Percentiles rank a stretch among this genome's conserved stretches.
Conservation (phyloP, 805 yeast genomes). For the Helenozyma rhizophorensis region DNA sequence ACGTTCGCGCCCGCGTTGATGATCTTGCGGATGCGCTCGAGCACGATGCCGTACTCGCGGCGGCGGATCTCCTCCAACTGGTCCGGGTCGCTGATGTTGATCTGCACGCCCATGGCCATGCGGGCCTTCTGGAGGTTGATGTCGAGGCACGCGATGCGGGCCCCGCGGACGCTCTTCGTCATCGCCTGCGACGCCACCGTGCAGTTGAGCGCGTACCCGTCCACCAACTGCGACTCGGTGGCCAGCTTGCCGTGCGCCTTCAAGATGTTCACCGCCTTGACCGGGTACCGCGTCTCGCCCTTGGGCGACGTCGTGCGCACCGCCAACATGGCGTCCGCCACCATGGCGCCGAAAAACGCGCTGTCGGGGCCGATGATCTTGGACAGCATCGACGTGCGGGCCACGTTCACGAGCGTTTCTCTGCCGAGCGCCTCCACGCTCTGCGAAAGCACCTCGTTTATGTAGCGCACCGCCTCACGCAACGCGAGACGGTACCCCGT, state of each 20-base stretch:
- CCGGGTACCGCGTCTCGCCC: constrained; percentile 91
- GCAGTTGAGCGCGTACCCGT: constrained; percentile 95
- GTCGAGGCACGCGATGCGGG: constrained; percentile 85
- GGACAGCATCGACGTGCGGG: constrained; percentile 95
- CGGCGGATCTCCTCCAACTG: constrained; percentile 89
- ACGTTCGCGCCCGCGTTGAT: constrained; percentile 89
- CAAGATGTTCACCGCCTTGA: constrained; percentile 91
- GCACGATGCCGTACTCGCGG: constrained; percentile 79
- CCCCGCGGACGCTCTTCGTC: constrained; percentile 65
- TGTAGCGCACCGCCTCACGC: constrained; percentile 83
- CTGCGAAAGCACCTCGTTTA: constrained; percentile 77
- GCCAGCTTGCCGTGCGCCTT: constrained; percentile 97
- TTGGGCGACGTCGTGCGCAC: constrained; percentile 86
- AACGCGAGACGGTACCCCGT: constrained; percentile 94
- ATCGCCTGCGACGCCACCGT: constrained; percentile 97
- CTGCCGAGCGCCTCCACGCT: constrained; percentile 78
- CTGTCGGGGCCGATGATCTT: constrained; percentile 94
- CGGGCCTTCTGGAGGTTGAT: constrained; percentile 92
- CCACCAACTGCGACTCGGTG: constrained; percentile 75
- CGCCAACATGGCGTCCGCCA: constrained; percentile 92
- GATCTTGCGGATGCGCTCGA: constrained; percentile 79
- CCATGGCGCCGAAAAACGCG: constrained; percentile 84
- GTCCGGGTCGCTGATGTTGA: constrained; percentile 95
- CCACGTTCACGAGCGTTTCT: constrained; percentile 83
- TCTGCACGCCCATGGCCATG: constrained; percentile 98